Percentiles rank a stretch among this genome's conserved stretches.
These are phyloP conservation scores for Yamadazyma songkhlaensis DNA, from an alignment of 1,139 yeast species.

Conservation along the genomic window DNA sequence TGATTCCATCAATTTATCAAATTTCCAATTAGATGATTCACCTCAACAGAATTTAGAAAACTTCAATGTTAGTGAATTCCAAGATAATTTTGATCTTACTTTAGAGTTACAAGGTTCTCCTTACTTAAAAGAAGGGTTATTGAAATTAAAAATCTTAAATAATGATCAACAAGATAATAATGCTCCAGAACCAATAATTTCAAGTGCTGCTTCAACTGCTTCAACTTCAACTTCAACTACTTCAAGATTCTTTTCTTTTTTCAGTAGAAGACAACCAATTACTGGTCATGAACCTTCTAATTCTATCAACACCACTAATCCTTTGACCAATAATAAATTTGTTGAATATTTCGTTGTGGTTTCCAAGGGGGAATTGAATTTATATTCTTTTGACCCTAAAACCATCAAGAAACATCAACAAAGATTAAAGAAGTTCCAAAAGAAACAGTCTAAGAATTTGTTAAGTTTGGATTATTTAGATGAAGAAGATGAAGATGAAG, in stretches of 20 bases:
- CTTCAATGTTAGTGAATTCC: conserved; percentile 41
- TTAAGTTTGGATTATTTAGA: conserved; percentile 14
- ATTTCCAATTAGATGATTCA: conserved; percentile 15
- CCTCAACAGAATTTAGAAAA: conserved; percentile 25
- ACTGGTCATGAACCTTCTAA: conserved; percentile 6
- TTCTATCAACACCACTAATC: conserved; percentile 7
- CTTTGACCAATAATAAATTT: conserved; percentile 30
- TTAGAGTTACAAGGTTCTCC: conserved; percentile 73
- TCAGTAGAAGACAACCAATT: conserved; percentile 15
- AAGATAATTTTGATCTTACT: conserved; percentile 55
- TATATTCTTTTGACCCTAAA: conserved; percentile 52
- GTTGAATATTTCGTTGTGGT: conserved; percentile 53
- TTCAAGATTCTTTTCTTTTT: conserved; percentile 22
- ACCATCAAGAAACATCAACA: conserved; percentile 41
- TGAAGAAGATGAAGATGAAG: conserved; percentile 18
- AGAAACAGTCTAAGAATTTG: conserved; percentile 19
- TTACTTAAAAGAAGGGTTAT: conserved; percentile 74
- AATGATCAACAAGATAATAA: conserved; percentile 38
- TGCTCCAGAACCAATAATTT: conserved; percentile 15
- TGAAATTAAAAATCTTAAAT: conserved; percentile 48
- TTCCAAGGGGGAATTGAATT: conserved; percentile 54
- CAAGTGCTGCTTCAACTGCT: conserved; percentile 26
- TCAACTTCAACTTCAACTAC: conserved; percentile 17
- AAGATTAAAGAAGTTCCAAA: conserved; percentile 27
- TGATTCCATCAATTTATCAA: conserved; percentile 29